Base-by-base conservation (phyloP, 108 stramenopile genomes). In the Nannochloropsis salina region DNA sequence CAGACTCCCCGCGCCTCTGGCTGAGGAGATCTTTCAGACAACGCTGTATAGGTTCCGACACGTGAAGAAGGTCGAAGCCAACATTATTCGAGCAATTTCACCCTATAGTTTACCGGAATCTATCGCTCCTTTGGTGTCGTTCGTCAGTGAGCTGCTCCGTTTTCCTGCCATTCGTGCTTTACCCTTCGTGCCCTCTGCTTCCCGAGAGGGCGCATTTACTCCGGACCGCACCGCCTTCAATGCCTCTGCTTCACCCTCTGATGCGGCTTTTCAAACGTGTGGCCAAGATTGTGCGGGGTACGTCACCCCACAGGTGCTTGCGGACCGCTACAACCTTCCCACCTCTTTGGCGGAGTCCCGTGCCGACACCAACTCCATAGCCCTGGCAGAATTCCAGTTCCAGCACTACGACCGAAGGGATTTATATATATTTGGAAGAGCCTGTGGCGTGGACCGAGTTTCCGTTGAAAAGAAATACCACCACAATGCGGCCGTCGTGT, bases 361-460 rank as follows among this genome's bases (percentile, higher is more conserved):
- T 21, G 47, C 43, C 6, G 43, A 83, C 31, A 45, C 42, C 44
- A 86, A 81, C 6, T 74, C 61, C 80, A 80, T 88, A 20, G 86
- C 86, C 44, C 83, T 90, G 18, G 89, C 89, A 4, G 89, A 90
- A 81, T 90, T 90, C 86, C 89, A 90, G 45, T n/a, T 40, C 44
- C 89, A 90, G 84, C 87, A 87, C 84, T 90, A 44, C 22, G 89
- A 90, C 84, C 41, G 79, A 6, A 43, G 47, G 18, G 89, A 90
- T 80, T 31, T 90, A 42, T 82, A 6, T 8, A 82, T 51, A 45
- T 90, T 90, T 81, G 22, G 41, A 8, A 45, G 61, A 18, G 80
- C 89, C 81, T 90, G 89, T 45, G 84, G 45, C 42, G 40, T 85
- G 41, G 74, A 42, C 80, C 12, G 44, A 9, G 80, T 80, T 18